Conservation (phyloP, 345 rosid genomes). For the Populus pruinosa region DNA sequence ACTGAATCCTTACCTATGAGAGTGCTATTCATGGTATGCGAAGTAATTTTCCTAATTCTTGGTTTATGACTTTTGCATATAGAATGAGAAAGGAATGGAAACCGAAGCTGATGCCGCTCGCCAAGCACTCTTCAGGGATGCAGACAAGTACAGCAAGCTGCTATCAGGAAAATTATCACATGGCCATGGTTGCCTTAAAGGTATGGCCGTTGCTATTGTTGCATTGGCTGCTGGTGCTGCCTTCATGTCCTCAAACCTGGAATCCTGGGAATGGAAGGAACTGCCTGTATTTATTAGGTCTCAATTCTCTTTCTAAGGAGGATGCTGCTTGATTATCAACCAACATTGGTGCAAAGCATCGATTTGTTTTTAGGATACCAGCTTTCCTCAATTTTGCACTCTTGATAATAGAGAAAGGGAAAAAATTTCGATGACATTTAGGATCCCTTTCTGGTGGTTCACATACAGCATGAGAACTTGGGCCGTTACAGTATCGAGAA, state of each 20-base stretch:
- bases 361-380: slow-evolving; percentile 12
- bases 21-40: neutral
- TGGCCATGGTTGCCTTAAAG: slow-evolving; percentile 47
- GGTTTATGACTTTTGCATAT: slow-evolving; percentile 7
- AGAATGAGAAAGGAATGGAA: slow-evolving; percentile 58
- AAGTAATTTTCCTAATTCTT: neutral
- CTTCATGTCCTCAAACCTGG: slow-evolving; percentile 30
- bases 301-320: slow-evolving; percentile 11
- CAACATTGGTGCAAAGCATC: slow-evolving; percentile 25
- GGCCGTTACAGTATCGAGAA: slow-evolving; percentile 11
- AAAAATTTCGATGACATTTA: slow-evolving; percentile 12
- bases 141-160: slow-evolving; percentile 57
- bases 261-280: slow-evolving; percentile 36
- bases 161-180: slow-evolving; percentile 44
- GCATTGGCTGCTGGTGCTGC: slow-evolving; percentile 53
- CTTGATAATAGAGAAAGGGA: slow-evolving; percentile 4
- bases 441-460: slow-evolving; percentile 13
- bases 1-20: neutral
- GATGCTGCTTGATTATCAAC: neutral
- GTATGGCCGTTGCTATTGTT: slow-evolving; percentile 35
- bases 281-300: slow-evolving; percentile 32
- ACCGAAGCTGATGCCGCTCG: slow-evolving; percentile 30
- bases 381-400: slow-evolving; percentile 20
- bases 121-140: slow-evolving; percentile 37
- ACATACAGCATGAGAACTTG: slow-evolving; percentile 15